phyloP scores from a whole-genome alignment of 2,329 filamentous ascomycete genomes.

The Aureobasidium uvarum region DNA sequence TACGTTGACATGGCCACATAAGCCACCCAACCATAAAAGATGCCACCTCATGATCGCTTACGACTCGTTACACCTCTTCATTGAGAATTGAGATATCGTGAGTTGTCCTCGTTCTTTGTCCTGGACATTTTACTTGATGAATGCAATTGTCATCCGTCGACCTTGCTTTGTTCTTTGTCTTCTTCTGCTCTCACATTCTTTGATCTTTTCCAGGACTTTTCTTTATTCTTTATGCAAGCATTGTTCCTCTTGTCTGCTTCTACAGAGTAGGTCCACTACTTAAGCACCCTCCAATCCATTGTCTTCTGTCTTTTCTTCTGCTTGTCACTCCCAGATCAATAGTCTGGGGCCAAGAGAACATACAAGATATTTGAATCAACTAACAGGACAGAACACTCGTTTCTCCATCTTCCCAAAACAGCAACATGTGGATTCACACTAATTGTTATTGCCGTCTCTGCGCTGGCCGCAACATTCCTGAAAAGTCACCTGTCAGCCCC shows the following conservation, averaged over 20 bases:
- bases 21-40: too few relatives aligned
- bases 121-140: not conserved
- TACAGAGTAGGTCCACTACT: not conserved
- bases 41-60: too few relatives aligned
- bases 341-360: not conserved
- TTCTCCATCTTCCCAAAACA: not conserved
- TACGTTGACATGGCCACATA: too few relatives aligned
- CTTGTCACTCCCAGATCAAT: constrained; percentile 3
- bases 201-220: not conserved
- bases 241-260: not conserved
- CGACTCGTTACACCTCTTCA: too few relatives aligned
- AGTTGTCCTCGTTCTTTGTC: too few relatives aligned
- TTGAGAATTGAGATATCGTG: too few relatives aligned
- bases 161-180: not conserved
- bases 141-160: not conserved
- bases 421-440: not conserved
- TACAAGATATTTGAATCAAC: not conserved
- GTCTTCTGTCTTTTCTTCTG: not conserved
- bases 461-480: constrained; percentile 17
- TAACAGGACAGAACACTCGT: not conserved
- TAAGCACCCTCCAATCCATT: not conserved
- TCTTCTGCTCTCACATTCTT: not conserved
- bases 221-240: not conserved
- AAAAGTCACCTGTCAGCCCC: not conserved
- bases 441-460: constrained; percentile 16